Evolutionary conservation across 176 grass and related monocot species (phyloP).

Genomic region (Tillandsia leiboldiana): DNA sequence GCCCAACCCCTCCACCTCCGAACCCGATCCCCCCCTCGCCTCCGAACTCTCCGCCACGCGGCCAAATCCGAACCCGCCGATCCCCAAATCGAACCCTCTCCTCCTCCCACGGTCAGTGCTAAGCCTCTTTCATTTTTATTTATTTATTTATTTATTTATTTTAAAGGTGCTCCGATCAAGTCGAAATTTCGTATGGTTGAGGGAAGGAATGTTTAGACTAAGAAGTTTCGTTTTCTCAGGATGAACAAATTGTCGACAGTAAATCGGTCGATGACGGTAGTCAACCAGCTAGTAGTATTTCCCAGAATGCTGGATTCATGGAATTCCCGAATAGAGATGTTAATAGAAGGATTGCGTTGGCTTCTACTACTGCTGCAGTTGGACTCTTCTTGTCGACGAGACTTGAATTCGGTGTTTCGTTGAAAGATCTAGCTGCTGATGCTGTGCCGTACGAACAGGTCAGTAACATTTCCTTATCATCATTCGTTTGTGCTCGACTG

Average conservation of each 20-base stretch:
- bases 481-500: not conserved
- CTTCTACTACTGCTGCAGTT: constrained; percentile 45
- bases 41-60: constrained; percentile 29
- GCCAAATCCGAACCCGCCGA: constrained; percentile 21
- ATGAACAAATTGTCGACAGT: constrained; percentile 27
- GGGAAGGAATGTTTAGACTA: too few species aligned
- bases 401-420: constrained; percentile 64
- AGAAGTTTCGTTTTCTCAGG: constrained; percentile 27
- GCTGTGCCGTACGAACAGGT: constrained; percentile 74
- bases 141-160: not conserved
- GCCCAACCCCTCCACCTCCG: not conserved
- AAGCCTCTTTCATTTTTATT: not conserved
- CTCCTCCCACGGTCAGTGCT: not conserved
- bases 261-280: constrained; percentile 32
- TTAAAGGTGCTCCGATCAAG: too few species aligned
- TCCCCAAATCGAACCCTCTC: not conserved
- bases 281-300: constrained; percentile 21
- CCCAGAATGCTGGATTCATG: constrained; percentile 32
- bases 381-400: constrained; percentile 60
- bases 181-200: too few species aligned
- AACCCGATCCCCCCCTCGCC: constrained; percentile 1
- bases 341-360: constrained; percentile 68
- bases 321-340: constrained; percentile 66
- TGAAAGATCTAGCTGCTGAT: constrained; percentile 74
- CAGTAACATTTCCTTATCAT: not conserved